These are phyloP conservation scores for Lasiosphaeriaceae sp. DNA, from an alignment of 495 filamentous ascomycete genomes.

Conservation along the genomic window DNA sequence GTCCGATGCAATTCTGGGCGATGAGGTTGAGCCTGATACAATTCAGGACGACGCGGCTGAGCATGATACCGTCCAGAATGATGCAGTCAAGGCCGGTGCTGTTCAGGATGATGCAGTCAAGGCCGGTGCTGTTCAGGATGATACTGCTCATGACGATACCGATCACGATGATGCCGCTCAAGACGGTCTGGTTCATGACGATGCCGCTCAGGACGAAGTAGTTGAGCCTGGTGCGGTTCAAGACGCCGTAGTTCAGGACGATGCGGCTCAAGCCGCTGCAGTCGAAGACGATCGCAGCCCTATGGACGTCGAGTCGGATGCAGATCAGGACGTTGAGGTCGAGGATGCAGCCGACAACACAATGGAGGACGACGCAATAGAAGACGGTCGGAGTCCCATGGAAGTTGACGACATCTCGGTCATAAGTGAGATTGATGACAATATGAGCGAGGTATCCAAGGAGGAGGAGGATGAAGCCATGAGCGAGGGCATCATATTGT, in stretches of 20 bases:
- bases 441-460: constrained; percentile 8
- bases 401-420: neutral
- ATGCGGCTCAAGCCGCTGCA: neutral
- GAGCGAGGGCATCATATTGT: neutral
- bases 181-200: no score
- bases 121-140: no score
- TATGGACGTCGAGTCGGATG: neutral
- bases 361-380: no score
- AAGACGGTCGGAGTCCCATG: neutral
- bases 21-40: neutral
- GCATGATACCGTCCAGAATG: no score
- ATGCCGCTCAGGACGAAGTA: no score
- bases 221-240: no score
- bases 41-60: neutral
- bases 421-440: constrained; percentile 6
- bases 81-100: no score
- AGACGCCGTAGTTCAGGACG: constrained; percentile 1
- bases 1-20: neutral
- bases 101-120: no score
- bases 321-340: constrained; percentile 1
- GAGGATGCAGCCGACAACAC: neutral
- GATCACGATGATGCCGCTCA: no score
- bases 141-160: no score
- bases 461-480: constrained; percentile 13
- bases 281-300: neutral